These are phyloP conservation scores for Plasmodium blacklocki DNA, from an alignment of 169 alveolate species.

Conservation along the genomic window DNA sequence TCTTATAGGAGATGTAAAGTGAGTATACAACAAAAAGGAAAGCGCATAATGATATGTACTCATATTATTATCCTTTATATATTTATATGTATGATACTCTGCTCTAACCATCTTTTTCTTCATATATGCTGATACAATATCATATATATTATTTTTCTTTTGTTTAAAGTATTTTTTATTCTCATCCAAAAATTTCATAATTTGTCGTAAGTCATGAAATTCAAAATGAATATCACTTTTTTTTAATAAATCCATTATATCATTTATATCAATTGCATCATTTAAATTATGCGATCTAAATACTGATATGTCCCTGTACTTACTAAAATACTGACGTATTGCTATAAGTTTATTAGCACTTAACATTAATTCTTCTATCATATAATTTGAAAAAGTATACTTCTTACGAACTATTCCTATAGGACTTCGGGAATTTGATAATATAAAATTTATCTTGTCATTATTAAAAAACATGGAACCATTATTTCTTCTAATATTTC, in stretches of 20 bases:
- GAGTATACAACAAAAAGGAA: slow-evolving; percentile 89
- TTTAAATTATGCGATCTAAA: slow-evolving; percentile 46
- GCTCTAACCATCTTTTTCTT: slow-evolving; percentile 71
- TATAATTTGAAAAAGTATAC: slow-evolving; percentile 74
- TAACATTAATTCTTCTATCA: slow-evolving; percentile 98
- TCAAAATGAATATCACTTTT: slow-evolving; percentile 43
- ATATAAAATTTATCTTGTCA: slow-evolving; percentile 42
- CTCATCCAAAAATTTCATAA: slow-evolving; percentile 38
- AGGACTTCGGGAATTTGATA: slow-evolving; percentile 32
- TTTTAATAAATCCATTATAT: slow-evolving; percentile 58
- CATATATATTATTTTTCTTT: slow-evolving; percentile 27
- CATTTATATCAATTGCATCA: slow-evolving; percentile 33
- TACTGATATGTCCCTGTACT: slow-evolving; percentile 50
- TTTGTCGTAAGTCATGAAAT: slow-evolving; percentile 20
- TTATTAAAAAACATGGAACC: slow-evolving; percentile 59
- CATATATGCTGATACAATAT: slow-evolving; percentile 55
- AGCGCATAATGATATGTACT: slow-evolving; percentile 89
- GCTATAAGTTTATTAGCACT: slow-evolving; percentile 97
- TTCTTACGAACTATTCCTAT: slow-evolving; percentile 53
- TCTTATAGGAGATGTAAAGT: slow-evolving; percentile 93
- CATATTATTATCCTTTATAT: slow-evolving; percentile 64
- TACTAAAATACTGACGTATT: slow-evolving; percentile 63
- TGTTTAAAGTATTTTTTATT: slow-evolving; percentile 21
- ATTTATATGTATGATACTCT: slow-evolving; percentile 63
- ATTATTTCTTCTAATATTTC: slow-evolving; percentile 58